Percentiles rank a stretch among this genome's conserved stretches.
phyloP scores from a whole-genome alignment of 495 filamentous ascomycete species.

The Penicillium manginii region DNA sequence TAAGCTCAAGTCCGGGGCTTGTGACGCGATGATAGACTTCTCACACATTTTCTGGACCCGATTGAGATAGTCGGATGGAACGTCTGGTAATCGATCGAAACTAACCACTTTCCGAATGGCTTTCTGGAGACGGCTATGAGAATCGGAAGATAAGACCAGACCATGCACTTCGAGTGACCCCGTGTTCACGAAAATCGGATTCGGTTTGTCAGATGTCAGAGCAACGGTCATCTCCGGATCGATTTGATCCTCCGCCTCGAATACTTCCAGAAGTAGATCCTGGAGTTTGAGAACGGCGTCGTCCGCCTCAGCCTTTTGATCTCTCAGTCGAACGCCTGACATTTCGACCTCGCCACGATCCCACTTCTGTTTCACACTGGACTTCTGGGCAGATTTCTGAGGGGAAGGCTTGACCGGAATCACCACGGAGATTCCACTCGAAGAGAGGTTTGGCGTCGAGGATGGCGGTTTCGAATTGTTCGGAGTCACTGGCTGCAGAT shows the following conservation, averaged over 20 bases:
- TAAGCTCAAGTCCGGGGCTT: slow-evolving; percentile 67
- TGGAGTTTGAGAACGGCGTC: slow-evolving; percentile 68
- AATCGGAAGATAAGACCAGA: slow-evolving; percentile 62
- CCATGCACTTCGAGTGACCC: slow-evolving; percentile 55
- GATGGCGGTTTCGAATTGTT: slow-evolving; percentile 26
- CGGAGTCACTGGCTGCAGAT: slow-evolving; percentile 23
- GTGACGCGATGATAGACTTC: slow-evolving; percentile 66
- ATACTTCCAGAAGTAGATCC: slow-evolving; percentile 70
- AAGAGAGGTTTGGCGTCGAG: background rate
- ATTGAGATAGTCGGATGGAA: slow-evolving; percentile 73
- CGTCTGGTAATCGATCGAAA: slow-evolving; percentile 65
- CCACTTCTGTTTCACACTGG: slow-evolving; percentile 7
- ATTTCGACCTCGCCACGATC: slow-evolving; percentile 30
- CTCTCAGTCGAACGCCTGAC: slow-evolving; percentile 47
- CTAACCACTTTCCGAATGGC: slow-evolving; percentile 71
- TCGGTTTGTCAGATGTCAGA: slow-evolving; percentile 36
- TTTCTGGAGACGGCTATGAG: slow-evolving; percentile 71
- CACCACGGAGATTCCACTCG: slow-evolving; percentile 42
- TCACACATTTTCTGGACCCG: slow-evolving; percentile 82
- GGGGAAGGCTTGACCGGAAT: slow-evolving; percentile 42
- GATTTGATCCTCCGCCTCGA: slow-evolving; percentile 75
- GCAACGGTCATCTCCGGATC: slow-evolving; percentile 50
- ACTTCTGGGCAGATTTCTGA: slow-evolving; percentile 17
- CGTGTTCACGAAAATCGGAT: slow-evolving; percentile 46
- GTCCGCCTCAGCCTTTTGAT: slow-evolving; percentile 82